Base-by-base conservation (phyloP, 208 protist species). In the Wallacemonas collosoma region DNA sequence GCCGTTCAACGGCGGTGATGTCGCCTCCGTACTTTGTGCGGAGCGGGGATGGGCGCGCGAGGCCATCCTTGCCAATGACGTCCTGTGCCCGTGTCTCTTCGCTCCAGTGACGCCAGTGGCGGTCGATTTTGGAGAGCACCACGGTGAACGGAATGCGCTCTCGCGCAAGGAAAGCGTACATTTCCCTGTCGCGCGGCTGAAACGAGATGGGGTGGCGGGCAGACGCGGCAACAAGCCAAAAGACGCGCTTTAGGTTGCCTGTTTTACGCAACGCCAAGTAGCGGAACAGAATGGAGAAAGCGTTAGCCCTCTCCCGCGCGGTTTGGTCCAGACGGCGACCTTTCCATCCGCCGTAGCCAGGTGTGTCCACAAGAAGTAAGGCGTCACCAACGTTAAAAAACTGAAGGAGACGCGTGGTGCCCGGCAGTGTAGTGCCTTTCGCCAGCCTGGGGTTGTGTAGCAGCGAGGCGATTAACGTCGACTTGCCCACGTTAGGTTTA, bases 321-420 rank as follows among this genome's bases (percentile, higher is more conserved):
- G 63, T 73, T 73, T 89, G 76, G 8, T 58, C 70, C 15, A 89
- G 50, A 8, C 81, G 15, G 2, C 87, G 81, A 3, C 88, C 79
- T 57, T 72, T 75, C 90, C 93, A 97, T 8, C 85, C 86, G 44
- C 93, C 93, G 75, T 97, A 97, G 35, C 93, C 90, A 57, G 93
- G 93, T 2, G 90, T 95, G 70, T 95, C 93, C 5, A 95, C 90
- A 38, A 97, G 79, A 45, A 95, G 80, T 47, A 97, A 70, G 6
- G 82, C 89, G 63, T 95, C 93, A 26, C 90, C 93, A 3, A 95
- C 93, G 65, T 95, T 97, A 73, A 95, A 97, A 76, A 97, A 97
- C 63, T 95, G 82, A 9, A 97, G 79, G 35, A 90, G 67, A 15
- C 87, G 83, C 12, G 90, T 95, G 26, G 87, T 92, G 61, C 93